These are phyloP conservation scores for Cantharellus anzutake DNA, from an alignment of 768 basidiomycete species.

Conservation along the genomic window DNA sequence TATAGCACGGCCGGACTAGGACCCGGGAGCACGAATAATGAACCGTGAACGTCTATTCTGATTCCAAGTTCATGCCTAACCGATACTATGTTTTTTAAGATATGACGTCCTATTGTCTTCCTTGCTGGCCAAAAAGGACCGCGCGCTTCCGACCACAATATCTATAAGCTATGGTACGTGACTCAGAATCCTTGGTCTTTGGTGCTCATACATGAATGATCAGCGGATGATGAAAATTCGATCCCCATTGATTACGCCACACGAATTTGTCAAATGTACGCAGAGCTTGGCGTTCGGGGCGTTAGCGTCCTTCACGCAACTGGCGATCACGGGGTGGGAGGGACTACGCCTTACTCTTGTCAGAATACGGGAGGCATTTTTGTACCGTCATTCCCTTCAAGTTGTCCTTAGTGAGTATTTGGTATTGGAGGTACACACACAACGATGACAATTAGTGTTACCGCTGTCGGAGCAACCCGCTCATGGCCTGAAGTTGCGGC, in stretches of 20 bases:
- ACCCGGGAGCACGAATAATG: conserved; percentile 14
- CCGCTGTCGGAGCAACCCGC: conserved; percentile 2
- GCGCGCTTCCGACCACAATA: neutral
- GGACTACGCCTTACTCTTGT: too few relatives aligned
- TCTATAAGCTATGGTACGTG: conserved; percentile 3
- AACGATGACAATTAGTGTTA: neutral
- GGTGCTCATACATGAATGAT: too few relatives aligned
- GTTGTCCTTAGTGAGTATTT: conserved; percentile 13
- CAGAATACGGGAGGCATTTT: neutral
- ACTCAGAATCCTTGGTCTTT: neutral
- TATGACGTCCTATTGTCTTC: conserved; percentile 10
- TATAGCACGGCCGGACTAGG: conserved; percentile 14
- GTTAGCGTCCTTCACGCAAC: conserved; percentile 2
- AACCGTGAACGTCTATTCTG: neutral
- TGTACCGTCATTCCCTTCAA: conserved; percentile 3
- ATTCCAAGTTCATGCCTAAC: neutral
- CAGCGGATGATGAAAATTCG: conserved; percentile 1
- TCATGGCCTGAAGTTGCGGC: conserved; percentile 4
- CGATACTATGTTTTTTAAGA: neutral
- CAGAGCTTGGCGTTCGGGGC: conserved; percentile 4
- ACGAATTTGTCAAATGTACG: conserved; percentile 1
- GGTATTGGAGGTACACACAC: conserved; percentile 4
- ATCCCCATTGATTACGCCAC: conserved; percentile 1
- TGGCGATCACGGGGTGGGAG: neutral
- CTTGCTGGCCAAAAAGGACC: neutral